A percentile compares a stretch with the other conserved stretches of the same genome.
Evolutionary conservation across 208 protist species (phyloP).

Genomic region (Leishmania braziliensis): DNA sequence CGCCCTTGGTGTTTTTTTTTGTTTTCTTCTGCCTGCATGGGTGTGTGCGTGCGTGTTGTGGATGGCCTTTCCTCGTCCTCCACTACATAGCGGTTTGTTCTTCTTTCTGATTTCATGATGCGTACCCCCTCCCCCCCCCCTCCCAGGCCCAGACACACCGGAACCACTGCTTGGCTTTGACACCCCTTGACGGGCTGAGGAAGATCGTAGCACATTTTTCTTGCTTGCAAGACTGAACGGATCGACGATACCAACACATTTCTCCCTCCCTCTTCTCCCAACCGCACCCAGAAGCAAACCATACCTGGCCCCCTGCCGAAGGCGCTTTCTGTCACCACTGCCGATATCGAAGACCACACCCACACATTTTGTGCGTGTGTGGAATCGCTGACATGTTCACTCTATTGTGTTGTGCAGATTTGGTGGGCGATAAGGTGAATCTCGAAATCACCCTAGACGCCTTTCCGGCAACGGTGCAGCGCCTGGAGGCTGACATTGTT

Average conservation of each 20-base stretch:
- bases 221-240: background rate
- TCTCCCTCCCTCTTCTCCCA: background rate
- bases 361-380: background rate
- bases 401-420: slow-evolving; percentile 74
- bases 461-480: slow-evolving; percentile 39
- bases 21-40: background rate
- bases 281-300: background rate
- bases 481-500: slow-evolving; percentile 41
- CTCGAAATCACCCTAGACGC: slow-evolving; percentile 61
- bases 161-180: background rate
- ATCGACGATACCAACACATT: background rate
- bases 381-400: slow-evolving; percentile 54
- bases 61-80: background rate
- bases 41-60: background rate
- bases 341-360: background rate
- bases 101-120: background rate
- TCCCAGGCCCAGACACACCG: background rate
- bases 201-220: background rate
- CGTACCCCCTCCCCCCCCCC: background rate
- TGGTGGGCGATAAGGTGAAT: slow-evolving; percentile 82
- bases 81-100: background rate
- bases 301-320: background rate
- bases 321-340: background rate
- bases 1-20: background rate
- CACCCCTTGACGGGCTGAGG: background rate